Conservation (phyloP, 805 yeast species). For the Hanseniaspora hatyaiensis region DNA sequence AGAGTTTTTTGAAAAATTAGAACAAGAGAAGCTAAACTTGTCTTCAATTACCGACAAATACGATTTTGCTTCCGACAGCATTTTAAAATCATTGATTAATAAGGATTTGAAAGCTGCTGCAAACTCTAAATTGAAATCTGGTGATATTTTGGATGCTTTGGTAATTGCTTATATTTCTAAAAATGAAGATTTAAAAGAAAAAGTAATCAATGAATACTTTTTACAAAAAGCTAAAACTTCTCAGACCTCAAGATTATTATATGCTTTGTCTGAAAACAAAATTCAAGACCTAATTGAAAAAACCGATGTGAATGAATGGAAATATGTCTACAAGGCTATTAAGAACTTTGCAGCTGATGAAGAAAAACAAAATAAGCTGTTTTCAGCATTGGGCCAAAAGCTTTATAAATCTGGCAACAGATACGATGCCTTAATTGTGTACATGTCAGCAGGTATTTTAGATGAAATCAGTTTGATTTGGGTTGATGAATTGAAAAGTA, state of each 20-base stretch:
- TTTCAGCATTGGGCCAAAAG: conserved; percentile 68
- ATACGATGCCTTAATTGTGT: conserved; percentile 64
- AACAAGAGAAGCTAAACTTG: conserved; percentile 34
- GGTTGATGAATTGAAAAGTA: conserved; percentile 57
- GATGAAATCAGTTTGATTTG: conserved; percentile 72
- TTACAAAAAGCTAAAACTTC: conserved; percentile 38
- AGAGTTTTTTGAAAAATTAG: conserved; percentile 31
- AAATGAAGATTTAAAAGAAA: conserved; percentile 44
- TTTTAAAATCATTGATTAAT: conserved; percentile 42
- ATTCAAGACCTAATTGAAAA: conserved; percentile 63
- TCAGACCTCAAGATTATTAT: conserved; percentile 61
- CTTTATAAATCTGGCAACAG: conserved; percentile 45
- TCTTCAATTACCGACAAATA: conserved; percentile 41
- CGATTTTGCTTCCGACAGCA: conserved; percentile 30
- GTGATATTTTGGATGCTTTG: conserved; percentile 60
- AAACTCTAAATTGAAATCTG: conserved; percentile 49
- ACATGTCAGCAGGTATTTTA: conserved; percentile 67
- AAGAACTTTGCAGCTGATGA: conserved; percentile 42
- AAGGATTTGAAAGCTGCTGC: conserved; percentile 62
- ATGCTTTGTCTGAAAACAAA: conserved; percentile 45
- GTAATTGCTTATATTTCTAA: conserved; percentile 62
- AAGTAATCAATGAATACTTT: conserved; percentile 65
- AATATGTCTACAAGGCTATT: conserved; percentile 60
- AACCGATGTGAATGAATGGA: conserved; percentile 74
- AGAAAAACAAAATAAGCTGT: conserved; percentile 41